These are phyloP conservation scores for Sporothrix protearum DNA, from an alignment of 2,329 filamentous ascomycete species.

Conservation along the genomic window DNA sequence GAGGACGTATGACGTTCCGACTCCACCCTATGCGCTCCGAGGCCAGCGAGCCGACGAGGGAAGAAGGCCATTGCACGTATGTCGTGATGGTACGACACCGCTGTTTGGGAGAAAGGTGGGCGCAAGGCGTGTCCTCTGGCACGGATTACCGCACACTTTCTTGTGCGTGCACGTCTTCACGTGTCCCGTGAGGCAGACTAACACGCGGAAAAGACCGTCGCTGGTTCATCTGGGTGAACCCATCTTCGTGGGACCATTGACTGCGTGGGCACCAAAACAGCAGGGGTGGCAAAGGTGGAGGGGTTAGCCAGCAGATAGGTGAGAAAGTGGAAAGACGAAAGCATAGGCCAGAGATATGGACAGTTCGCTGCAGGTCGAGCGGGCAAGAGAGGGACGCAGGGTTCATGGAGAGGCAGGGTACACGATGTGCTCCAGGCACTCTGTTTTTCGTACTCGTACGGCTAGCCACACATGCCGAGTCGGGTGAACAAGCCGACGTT, in stretches of 20 bases:
- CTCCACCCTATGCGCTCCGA: too few species aligned
- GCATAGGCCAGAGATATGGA: neutral
- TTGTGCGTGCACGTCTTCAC: neutral
- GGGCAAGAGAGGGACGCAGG: neutral
- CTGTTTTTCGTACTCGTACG: neutral
- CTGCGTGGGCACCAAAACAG: neutral
- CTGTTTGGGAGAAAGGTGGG: neutral
- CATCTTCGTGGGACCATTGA: neutral
- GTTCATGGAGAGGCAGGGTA: neutral
- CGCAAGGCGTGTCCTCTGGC: neutral
- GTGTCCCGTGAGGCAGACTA: neutral
- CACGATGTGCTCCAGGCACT: neutral
- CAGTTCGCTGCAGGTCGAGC: neutral
- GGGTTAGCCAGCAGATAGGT: neutral
- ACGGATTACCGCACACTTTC: neutral
- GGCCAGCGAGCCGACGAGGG: neutral
- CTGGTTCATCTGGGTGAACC: neutral
- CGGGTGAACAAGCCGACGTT: neutral
- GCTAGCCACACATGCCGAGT: neutral
- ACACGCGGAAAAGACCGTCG: neutral
- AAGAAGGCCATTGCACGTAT: neutral
- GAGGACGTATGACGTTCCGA: neutral
- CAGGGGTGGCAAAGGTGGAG: neutral
- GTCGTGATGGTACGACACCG: slow-evolving; percentile 7
- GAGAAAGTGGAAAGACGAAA: neutral